Base-by-base conservation (phyloP, 1,284 basidiomycete genomes). In the Tylopilus sp. region DNA sequence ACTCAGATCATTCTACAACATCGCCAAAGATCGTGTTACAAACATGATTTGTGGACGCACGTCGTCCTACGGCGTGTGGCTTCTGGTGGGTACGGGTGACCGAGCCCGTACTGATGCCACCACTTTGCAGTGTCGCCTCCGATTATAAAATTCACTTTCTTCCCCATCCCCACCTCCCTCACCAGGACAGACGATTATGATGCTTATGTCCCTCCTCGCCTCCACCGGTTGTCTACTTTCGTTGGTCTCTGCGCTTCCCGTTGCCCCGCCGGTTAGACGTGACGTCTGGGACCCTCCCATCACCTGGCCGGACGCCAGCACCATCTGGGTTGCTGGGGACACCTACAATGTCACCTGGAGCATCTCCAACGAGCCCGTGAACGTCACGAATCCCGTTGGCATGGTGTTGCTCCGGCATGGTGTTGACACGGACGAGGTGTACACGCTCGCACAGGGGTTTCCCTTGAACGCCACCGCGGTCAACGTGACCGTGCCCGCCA, bases 211-310 rank as follows among this genome's bases (percentile, higher is more conserved):
- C 65, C 44, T 67, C 36, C 44, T 77, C 63, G n/a, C 58, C 49
- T 57, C 57, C 51, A 24, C 72, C 1, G 65, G 73, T 59, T 58
- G 71, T 12, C 62, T 77, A 53, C 49, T 79, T 22, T 63, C 74
- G 9, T 60, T 77, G 62, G 70, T 69, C 63, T 68, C 66, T 24
- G 80, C 75, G 55, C 58, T 73, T 36, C 70, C 80, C 32, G 10
- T 77, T 58, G 36, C 62, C 24, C 49, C 67, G 55, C 68, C 57
- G 9, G 63, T 62, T 15, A 22, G 2, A 7, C 80, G 84, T 51
- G 86, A 89, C 66, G 86, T 87, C 7, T 88, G 80, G 70, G 81
- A 77, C 2, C 87, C 87, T 9, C 69, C 65, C 5, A 77, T 88
- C 60, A 74, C 74, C 29, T 78, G 70, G 52, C 87, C 87, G 2